Percentiles rank a stretch among this genome's conserved stretches.
These are phyloP conservation scores for Ilyonectria robusta DNA, from an alignment of 2,329 filamentous ascomycete species.

Conservation along the genomic window DNA sequence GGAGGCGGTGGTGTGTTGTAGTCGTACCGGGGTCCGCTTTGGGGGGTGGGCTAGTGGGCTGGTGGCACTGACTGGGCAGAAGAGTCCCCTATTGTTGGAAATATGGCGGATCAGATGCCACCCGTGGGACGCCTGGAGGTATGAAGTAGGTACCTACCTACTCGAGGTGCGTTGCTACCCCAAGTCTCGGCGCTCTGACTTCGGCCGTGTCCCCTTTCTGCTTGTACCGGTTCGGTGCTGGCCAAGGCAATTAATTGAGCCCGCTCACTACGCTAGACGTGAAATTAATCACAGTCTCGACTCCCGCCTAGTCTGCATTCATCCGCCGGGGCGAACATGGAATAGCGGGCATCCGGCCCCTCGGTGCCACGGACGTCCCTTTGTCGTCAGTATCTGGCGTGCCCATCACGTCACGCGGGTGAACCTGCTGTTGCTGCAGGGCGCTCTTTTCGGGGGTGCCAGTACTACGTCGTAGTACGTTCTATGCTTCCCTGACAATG, in stretches of 20 bases:
- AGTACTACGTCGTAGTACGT: not conserved
- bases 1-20: slow-evolving; percentile 26
- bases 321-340: slow-evolving; percentile 1
- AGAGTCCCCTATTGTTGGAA: slow-evolving; percentile 9
- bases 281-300: slow-evolving; percentile 25
- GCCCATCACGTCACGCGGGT: not conserved
- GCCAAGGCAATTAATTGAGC: slow-evolving; percentile 25
- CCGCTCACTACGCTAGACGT: slow-evolving; percentile 23
- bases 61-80: slow-evolving; percentile 17
- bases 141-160: not conserved
- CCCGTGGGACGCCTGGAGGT: too few species aligned
- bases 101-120: not conserved
- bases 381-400: not conserved
- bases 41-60: slow-evolving; percentile 14
- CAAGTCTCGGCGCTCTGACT: not conserved
- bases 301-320: slow-evolving; percentile 21
- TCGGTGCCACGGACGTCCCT: not conserved
- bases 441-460: too few species aligned
- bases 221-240: not conserved
- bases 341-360: too few species aligned
- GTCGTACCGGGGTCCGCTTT: slow-evolving; percentile 12
- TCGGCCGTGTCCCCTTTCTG: not conserved
- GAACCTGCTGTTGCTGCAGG: not conserved
- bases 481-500: not conserved
- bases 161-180: too few species aligned